phyloP scores from a whole-genome alignment of 202 grass and related monocot genomes.

The Panicum hallii region DNA sequence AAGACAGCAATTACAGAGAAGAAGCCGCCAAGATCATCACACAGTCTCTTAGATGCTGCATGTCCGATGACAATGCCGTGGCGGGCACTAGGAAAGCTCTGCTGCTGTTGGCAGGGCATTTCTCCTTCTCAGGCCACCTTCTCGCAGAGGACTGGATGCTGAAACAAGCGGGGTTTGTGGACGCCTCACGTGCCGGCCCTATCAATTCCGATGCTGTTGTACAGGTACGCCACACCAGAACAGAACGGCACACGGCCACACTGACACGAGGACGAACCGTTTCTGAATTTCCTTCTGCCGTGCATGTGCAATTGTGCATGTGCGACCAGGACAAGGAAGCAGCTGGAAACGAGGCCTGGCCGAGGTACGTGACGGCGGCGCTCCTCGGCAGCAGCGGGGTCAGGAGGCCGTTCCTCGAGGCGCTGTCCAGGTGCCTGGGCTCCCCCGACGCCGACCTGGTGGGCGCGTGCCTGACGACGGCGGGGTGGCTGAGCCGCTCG shows the following conservation, averaged over 20 bases:
- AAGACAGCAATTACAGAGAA: conserved; percentile 44
- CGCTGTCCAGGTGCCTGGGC: conserved; percentile 58
- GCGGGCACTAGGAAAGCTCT: conserved; percentile 49
- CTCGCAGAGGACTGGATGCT: conserved; percentile 53
- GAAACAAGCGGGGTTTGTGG: conserved; percentile 50
- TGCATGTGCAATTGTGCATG: neutral
- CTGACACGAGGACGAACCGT: neutral
- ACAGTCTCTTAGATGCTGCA: conserved; percentile 43
- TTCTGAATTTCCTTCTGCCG: neutral
- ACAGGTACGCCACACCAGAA: neutral
- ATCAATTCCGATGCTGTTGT: conserved; percentile 3
- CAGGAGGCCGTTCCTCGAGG: conserved; percentile 55
- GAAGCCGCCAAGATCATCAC: conserved; percentile 45
- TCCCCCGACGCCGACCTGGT: conserved; percentile 44
- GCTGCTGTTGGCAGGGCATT: conserved; percentile 58
- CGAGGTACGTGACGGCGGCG: conserved; percentile 13
- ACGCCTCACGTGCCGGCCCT: neutral
- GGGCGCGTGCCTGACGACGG: conserved; percentile 53
- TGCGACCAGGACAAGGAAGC: conserved; percentile 39
- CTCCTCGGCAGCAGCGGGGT: conserved; percentile 46
- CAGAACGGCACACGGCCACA: too few species aligned
- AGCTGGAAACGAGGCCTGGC: conserved; percentile 46
- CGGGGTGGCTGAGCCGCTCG: conserved; percentile 60
- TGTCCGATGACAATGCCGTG: conserved; percentile 45
- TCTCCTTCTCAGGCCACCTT: conserved; percentile 57